These are phyloP conservation scores for Paecilomyces sp. DNA, from an alignment of 2,329 filamentous ascomycete genomes.

Conservation along the genomic window DNA sequence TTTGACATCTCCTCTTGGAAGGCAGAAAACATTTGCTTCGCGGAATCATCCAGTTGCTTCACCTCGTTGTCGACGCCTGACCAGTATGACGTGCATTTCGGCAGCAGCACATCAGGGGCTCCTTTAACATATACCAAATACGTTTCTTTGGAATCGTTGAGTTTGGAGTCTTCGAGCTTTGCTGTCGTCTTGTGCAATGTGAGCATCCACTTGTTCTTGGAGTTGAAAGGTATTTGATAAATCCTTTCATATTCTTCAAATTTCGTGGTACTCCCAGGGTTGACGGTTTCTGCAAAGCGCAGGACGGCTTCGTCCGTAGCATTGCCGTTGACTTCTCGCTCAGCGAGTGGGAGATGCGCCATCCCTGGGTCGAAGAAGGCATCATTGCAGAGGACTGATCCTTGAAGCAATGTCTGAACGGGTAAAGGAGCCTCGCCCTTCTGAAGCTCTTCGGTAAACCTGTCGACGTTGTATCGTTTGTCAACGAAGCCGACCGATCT, in stretches of 20 bases:
- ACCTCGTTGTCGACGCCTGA: conserved; percentile 51
- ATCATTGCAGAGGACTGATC: conserved; percentile 66
- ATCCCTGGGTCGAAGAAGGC: conserved; percentile 66
- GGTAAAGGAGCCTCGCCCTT: conserved; percentile 26
- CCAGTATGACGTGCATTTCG: conserved; percentile 54
- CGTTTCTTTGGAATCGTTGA: conserved; percentile 1
- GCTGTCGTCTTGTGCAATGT: conserved; percentile 39
- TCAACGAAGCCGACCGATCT: conserved; percentile 58
- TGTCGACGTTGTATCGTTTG: conserved; percentile 43
- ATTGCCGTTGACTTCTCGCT: conserved; percentile 64
- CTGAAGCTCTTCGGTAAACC: conserved; percentile 38
- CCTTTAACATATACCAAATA: conserved; percentile 57
- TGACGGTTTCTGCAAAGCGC: conserved; percentile 61
- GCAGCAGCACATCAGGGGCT: conserved; percentile 66
- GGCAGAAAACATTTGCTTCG: conserved; percentile 45
- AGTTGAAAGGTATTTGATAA: conserved; percentile 70
- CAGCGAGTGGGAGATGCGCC: conserved; percentile 49
- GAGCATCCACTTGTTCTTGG: conserved; percentile 79
- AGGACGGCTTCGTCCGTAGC: conserved; percentile 71
- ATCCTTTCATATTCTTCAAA: conserved; percentile 57
- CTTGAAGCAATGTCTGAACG: conserved; percentile 52
- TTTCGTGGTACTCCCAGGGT: conserved; percentile 44
- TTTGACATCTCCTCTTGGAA: conserved; percentile 63
- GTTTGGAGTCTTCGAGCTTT: conserved; percentile 11
- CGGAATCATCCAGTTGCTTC: conserved; percentile 43